Evolutionary conservation across 2,329 filamentous ascomycete genomes (phyloP), one percentile per base, ranked within the genome.

Genomic region (Alternaria gansuensis): DNA sequence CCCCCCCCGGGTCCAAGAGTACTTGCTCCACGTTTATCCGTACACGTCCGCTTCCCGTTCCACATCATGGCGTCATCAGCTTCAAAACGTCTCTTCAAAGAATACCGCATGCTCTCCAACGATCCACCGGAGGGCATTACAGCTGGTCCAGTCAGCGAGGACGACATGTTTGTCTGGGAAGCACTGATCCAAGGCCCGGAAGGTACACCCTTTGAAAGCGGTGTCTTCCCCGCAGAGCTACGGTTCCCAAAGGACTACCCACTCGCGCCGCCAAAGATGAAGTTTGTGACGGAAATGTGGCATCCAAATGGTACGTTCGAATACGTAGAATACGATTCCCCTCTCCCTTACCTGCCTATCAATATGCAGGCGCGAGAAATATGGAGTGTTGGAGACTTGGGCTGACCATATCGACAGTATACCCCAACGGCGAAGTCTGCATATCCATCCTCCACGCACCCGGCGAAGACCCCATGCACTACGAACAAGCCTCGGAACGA

Each of bases 61-160:
- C 33, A 54, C 52, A 69, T 28, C 9, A 84, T 84, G 82, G 77
- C 82, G 3, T 80, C 81, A 45, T 84, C 87, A 29, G 87, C 87
- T 43, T 84, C 86, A 39, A 88, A 88, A 69, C 93, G 95, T 40
- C 90, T 99, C 69, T 93, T 98, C 77, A 91, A 94, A 81, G 95
- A 99, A 83, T 99, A 99, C 84, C 92, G 92, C 75, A 88, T 91
- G 64, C 89, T 99, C 63, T 95, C 93, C 64, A 94, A 92, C 74
- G 95, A 96, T 80, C 92, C 94, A 0, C 94, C 94, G n/a, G 94
- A 98, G 62, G 95, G 95, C 77, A 98, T 99, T 81, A 96, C 92
- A 59, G 95, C 95, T 14, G 95, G 95, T 21, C 95, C 95, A 33
- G 84, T 97, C 61, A 90, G 87, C 65, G 95, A 99, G 82, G 95